Conservation (phyloP, 176 grass and related monocot species). For the Eleusine coracana region DNA sequence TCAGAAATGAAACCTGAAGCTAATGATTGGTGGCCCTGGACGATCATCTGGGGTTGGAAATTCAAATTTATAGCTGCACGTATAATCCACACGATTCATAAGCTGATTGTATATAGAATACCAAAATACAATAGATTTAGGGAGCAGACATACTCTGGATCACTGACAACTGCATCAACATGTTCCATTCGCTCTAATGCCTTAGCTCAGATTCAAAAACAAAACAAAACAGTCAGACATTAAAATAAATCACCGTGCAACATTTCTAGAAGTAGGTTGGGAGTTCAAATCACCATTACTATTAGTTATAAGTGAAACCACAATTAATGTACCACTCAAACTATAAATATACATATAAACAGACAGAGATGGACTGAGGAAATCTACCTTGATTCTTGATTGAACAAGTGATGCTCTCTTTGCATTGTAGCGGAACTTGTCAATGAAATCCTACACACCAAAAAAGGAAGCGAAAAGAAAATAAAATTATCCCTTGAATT, state of each 20-base stretch:
- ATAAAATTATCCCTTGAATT: neutral
- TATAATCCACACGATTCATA: constrained; percentile 29
- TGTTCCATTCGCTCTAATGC: constrained; percentile 90
- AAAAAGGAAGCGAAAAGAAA: constrained; percentile 23
- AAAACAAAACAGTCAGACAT: constrained; percentile 18
- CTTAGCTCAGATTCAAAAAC: constrained; percentile 34
- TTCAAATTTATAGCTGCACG: constrained; percentile 96
- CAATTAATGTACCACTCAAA: neutral
- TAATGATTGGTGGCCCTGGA: constrained; percentile 94
- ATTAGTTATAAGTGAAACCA: neutral
- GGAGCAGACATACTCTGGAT: constrained; percentile 77
- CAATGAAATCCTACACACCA: constrained; percentile 78
- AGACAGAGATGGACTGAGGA: constrained; percentile 14
- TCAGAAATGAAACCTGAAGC: constrained; percentile 79
- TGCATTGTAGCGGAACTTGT: constrained; percentile 96
- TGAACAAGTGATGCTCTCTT: constrained; percentile 97
- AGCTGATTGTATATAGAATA: constrained; percentile 37
- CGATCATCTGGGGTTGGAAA: constrained; percentile 94
- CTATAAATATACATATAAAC: neutral
- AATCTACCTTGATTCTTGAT: constrained; percentile 90
- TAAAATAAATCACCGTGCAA: constrained; percentile 3
- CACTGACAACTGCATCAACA: constrained; percentile 91
- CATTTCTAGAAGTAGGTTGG: neutral
- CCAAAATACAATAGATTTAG: constrained; percentile 35
- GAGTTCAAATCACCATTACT: constrained; percentile 7